Conservation (phyloP, 169 alveolate genomes). For the Cryptosporidium ubiquitum region DNA sequence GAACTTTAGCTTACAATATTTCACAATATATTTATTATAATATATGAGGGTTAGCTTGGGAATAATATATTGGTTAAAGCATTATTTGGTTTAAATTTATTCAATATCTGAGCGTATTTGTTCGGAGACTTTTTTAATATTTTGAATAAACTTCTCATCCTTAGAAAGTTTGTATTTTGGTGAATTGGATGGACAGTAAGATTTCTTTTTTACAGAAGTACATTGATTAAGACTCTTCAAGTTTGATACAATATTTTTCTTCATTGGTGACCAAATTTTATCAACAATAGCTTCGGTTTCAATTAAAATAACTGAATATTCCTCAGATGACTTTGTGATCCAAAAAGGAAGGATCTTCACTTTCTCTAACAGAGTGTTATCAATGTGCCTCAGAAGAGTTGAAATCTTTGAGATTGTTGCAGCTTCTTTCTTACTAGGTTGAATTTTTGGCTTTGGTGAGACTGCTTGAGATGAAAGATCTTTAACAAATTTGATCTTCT, state of each 20-base stretch:
- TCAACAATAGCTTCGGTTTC: neutral
- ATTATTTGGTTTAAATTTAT: neutral
- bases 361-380: constrained; percentile 24
- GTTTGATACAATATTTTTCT: neutral
- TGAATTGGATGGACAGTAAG: neutral
- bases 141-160: neutral
- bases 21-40: neutral
- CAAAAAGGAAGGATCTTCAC: constrained; percentile 28
- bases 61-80: neutral
- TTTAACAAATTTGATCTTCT: neutral
- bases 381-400: neutral
- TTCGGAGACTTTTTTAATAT: neutral
- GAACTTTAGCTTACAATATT: neutral
- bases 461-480: neutral
- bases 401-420: neutral
- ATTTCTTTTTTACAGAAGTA: neutral
- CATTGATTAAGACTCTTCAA: neutral
- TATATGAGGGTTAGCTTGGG: neutral
- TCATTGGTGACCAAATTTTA: constrained; percentile 40
- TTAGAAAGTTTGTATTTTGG: neutral
- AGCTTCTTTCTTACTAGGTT: neutral
- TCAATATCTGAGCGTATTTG: constrained; percentile 5
- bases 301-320: neutral
- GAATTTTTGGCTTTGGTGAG: neutral
- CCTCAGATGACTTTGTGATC: constrained; percentile 4